Base-by-base conservation (phyloP, 2,329 filamentous ascomycete genomes). In the Chrysoporthe austroafricana region DNA sequence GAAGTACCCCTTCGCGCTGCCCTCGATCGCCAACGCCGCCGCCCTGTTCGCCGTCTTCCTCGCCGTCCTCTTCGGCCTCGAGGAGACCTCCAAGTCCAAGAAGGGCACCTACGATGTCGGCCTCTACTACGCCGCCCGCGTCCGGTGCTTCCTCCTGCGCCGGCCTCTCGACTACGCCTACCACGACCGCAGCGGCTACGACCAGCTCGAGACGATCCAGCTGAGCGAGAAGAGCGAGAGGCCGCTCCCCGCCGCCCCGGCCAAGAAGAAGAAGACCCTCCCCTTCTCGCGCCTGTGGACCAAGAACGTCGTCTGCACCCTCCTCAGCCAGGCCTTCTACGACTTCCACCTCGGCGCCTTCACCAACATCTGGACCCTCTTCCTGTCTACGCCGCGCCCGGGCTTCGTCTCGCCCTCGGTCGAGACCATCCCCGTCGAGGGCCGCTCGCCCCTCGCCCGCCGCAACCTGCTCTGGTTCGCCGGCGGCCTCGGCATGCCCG, bases 261-360 rank as follows among this genome's bases (percentile, higher is more conserved):
- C 36, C 42, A 69, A 67, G 68, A 67, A 65, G 58, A 63, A 63
- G 43, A 65, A 54, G 58, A 59, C 52, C 3, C 65, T 78, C 66
- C 80, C 72, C 0, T 82, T 84, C 69, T 72, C 71, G n/a, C 77
- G 78, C 42, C 77, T 84, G 58, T 84, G 82, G 79, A 84, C 82
- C 0, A 78, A 77, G 62, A 83, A 84, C 66, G 81, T 85, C 56
- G 76, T 84, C 68, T 80, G 83, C 65, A 85, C 83, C 0, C 79
- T 93, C 3, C 74, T 91, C 60, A 85, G 84, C 36, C 88, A 90
- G 70, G 89, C 89, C 43, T 85, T 93, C 61, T 88, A 92, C 72
- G 89, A 91, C 70, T 88, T 93, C 73, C 90, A 93, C 78, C 86
- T 83, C 71, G 88, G 87, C 69, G 86, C 89, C 26, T 92, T 92